These are phyloP conservation scores for Saxophila tyrrhenica DNA, from an alignment of 495 filamentous ascomycete species.

Conservation along the genomic window DNA sequence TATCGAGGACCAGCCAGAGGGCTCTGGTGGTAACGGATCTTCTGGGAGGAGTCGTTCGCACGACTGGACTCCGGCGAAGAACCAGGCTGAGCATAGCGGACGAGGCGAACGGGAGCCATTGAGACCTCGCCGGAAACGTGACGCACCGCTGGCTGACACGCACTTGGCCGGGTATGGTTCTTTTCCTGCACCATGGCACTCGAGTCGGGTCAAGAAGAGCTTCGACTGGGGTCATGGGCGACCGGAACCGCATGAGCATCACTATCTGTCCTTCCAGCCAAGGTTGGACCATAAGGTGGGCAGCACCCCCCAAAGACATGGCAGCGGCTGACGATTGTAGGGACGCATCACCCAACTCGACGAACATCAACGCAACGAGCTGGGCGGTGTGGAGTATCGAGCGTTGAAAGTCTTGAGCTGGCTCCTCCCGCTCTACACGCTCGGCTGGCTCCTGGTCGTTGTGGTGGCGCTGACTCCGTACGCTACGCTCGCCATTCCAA, in stretches of 20 bases:
- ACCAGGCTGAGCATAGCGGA: no score
- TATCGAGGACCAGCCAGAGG: slow-evolving; percentile 1
- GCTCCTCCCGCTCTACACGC: slow-evolving; percentile 2
- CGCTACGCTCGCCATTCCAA: background rate
- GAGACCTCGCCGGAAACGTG: background rate
- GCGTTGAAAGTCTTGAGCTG: slow-evolving; percentile 1
- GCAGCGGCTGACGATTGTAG: background rate
- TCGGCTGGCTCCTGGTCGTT: slow-evolving; percentile 1
- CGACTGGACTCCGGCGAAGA: no score
- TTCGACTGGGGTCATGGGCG: background rate
- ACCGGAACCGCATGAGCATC: background rate
- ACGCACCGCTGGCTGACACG: background rate
- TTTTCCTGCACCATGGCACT: slow-evolving; percentile 5
- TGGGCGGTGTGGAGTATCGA: slow-evolving; percentile 10
- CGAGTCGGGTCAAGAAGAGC: background rate
- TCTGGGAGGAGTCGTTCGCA: background rate
- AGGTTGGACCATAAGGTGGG: slow-evolving; percentile 1
- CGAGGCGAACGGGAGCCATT: background rate
- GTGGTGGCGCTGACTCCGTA: slow-evolving; percentile 2
- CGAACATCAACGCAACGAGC: slow-evolving; percentile 2
- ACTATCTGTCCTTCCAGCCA: slow-evolving; percentile 8
- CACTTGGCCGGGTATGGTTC: background rate
- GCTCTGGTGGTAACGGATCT: background rate
- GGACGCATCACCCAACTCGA: slow-evolving; percentile 1
- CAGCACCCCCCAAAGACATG: background rate